These are phyloP conservation scores for Fusarium algeriense DNA, from an alignment of 2,329 filamentous ascomycete genomes.

Conservation along the genomic window DNA sequence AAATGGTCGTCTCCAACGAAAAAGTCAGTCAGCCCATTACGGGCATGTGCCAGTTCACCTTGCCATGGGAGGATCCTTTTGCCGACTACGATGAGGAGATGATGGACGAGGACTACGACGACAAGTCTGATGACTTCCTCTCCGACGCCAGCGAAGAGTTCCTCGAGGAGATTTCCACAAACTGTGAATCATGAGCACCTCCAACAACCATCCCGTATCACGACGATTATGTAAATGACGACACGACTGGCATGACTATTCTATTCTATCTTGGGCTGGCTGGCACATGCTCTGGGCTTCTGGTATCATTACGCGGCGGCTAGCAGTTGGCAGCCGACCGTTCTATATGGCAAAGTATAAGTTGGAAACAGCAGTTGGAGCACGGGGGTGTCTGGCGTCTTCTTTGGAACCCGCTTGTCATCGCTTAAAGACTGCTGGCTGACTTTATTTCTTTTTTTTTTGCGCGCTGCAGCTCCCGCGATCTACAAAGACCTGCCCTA, in stretches of 20 bases:
- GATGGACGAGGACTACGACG: constrained; percentile 46
- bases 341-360: constrained; percentile 31
- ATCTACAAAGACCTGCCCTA: constrained; percentile 85
- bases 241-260: constrained; percentile 27
- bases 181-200: constrained; percentile 34
- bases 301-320: constrained; percentile 20
- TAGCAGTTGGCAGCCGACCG: constrained; percentile 35
- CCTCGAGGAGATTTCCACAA: constrained; percentile 40
- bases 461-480: constrained; percentile 81
- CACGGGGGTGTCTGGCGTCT: constrained; percentile 42
- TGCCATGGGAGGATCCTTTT: constrained; percentile 51
- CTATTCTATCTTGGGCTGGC: constrained; percentile 18
- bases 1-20: constrained; percentile 37
- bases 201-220: constrained; percentile 3
- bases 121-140: constrained; percentile 33
- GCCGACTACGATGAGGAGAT: constrained; percentile 57
- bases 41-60: constrained; percentile 49
- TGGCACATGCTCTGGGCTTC: constrained; percentile 47
- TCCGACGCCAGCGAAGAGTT: constrained; percentile 44
- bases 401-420: constrained; percentile 48
- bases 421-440: constrained; percentile 55
- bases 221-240: constrained; percentile 22
- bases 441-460: constrained; percentile 55
- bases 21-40: constrained; percentile 43
- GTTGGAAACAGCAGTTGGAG: constrained; percentile 44